These are phyloP conservation scores for Cinnamomum chago DNA, from an alignment of 164 flowering plant species.

Conservation along the genomic window DNA sequence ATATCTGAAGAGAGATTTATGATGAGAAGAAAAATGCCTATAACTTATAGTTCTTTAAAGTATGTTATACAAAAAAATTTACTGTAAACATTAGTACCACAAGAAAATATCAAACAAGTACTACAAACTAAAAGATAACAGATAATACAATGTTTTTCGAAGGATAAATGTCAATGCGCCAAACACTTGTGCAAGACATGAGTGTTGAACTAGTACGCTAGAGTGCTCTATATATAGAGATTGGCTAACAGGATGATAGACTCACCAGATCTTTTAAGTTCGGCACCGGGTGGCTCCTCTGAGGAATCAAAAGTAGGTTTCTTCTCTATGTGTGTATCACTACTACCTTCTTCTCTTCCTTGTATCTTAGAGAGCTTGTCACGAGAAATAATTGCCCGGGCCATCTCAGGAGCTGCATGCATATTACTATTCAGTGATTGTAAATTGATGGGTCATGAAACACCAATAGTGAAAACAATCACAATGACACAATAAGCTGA, in stretches of 20 bases:
- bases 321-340: conserved; percentile 12
- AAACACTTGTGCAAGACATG: too few relatives aligned
- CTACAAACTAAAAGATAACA: too few relatives aligned
- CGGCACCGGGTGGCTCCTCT: neutral
- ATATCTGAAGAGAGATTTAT: neutral
- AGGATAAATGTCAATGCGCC: too few relatives aligned
- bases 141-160: too few relatives aligned
- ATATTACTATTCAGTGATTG: neutral
- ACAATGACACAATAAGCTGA: neutral
- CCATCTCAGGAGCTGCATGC: conserved; percentile 43
- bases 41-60: too few relatives aligned
- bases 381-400: conserved; percentile 53
- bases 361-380: conserved; percentile 42
- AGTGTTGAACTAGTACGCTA: too few relatives aligned
- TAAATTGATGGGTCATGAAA: neutral
- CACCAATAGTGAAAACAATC: neutral
- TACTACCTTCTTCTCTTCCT: conserved; percentile 21
- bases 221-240: neutral
- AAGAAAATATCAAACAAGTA: too few relatives aligned
- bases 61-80: too few relatives aligned
- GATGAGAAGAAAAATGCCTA: too few relatives aligned
- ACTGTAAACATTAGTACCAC: too few relatives aligned
- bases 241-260: neutral
- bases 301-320: conserved; percentile 6
- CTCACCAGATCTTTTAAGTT: conserved; percentile 33